These are phyloP conservation scores for Sporothrix protearum DNA, from an alignment of 2,329 filamentous ascomycete species.

Conservation along the genomic window DNA sequence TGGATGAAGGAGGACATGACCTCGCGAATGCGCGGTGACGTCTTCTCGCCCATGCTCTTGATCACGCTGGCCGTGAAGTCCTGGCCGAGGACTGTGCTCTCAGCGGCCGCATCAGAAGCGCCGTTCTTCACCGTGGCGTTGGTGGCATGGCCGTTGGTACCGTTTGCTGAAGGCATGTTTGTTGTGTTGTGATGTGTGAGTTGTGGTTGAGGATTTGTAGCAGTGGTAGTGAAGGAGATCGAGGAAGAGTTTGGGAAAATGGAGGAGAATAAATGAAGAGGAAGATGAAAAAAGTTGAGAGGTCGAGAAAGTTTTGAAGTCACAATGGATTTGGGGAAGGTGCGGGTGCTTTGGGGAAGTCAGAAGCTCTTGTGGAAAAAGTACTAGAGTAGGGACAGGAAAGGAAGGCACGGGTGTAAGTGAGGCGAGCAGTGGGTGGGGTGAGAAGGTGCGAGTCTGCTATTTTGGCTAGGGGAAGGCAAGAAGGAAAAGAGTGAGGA, in stretches of 20 bases:
- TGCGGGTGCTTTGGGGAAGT: not conserved
- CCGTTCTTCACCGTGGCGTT: not conserved
- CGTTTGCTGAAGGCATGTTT: not conserved
- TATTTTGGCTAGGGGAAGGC: not conserved
- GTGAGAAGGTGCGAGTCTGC: not conserved
- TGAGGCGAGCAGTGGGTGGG: not conserved
- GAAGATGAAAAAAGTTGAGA: not conserved
- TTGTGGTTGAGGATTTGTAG: not conserved
- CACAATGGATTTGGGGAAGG: not conserved
- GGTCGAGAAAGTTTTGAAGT: not conserved
- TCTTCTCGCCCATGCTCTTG: slow-evolving; percentile 60
- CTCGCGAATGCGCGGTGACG: slow-evolving; percentile 54
- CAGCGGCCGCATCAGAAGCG: slow-evolving; percentile 36
- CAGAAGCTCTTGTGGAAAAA: not conserved
- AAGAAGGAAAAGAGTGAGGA: not conserved
- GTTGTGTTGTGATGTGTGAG: not conserved
- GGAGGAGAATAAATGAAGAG: not conserved
- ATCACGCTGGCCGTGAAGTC: slow-evolving; percentile 61
- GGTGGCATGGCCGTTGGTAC: not conserved
- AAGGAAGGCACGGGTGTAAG: slow-evolving; percentile 7
- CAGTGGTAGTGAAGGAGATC: not conserved
- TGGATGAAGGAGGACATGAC: slow-evolving; percentile 57
- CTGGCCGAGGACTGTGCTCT: slow-evolving; percentile 30
- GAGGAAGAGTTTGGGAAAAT: not conserved
- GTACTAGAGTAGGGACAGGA: not conserved